A percentile compares a stretch with the other conserved stretches of the same genome.
Evolutionary conservation across 352 stramenopile species (phyloP).

Genomic region (Phytophthora pini): DNA sequence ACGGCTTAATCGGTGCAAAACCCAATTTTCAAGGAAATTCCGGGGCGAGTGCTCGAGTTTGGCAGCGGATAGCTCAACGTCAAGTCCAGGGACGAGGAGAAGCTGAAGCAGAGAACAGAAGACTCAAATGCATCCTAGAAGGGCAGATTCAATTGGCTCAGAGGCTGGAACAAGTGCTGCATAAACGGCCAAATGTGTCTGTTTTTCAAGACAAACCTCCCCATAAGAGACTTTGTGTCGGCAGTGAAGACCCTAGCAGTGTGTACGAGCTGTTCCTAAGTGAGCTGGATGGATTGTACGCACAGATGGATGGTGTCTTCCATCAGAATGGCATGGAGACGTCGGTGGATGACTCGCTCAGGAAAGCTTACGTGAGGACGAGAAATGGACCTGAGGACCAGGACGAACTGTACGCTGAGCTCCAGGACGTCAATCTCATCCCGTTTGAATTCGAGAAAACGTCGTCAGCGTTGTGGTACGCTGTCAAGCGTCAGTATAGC

Average conservation of each 20-base stretch:
- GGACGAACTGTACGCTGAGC: conserved; percentile 48
- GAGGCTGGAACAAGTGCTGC: conserved; percentile 56
- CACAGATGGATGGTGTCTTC: conserved; percentile 49
- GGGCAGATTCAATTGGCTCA: conserved; percentile 58
- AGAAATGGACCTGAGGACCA: conserved; percentile 10
- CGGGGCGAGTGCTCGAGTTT: conserved; percentile 38
- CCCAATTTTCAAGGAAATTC: conserved; percentile 13
- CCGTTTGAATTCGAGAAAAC: conserved; percentile 45
- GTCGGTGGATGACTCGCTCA: conserved; percentile 49
- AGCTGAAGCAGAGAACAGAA: conserved; percentile 52
- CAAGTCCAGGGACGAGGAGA: conserved; percentile 41
- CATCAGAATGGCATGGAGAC: conserved; percentile 49
- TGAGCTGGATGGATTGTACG: conserved; percentile 51
- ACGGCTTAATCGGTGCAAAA: not conserved
- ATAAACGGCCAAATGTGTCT: conserved; percentile 51
- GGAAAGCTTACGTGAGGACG: conserved; percentile 49
- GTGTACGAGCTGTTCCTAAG: conserved; percentile 47
- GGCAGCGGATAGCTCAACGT: conserved; percentile 56
- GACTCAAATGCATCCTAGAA: conserved; percentile 48
- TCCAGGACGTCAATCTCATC: conserved; percentile 51
- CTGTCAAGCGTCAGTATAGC: conserved; percentile 44
- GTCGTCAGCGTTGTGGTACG: conserved; percentile 41
- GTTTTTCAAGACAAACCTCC: conserved; percentile 24
- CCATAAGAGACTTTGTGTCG: conserved; percentile 33
- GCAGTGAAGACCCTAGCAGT: conserved; percentile 24